Evolutionary conservation across 441 rosid species (phyloP).

Genomic region (Kokia cookei): DNA sequence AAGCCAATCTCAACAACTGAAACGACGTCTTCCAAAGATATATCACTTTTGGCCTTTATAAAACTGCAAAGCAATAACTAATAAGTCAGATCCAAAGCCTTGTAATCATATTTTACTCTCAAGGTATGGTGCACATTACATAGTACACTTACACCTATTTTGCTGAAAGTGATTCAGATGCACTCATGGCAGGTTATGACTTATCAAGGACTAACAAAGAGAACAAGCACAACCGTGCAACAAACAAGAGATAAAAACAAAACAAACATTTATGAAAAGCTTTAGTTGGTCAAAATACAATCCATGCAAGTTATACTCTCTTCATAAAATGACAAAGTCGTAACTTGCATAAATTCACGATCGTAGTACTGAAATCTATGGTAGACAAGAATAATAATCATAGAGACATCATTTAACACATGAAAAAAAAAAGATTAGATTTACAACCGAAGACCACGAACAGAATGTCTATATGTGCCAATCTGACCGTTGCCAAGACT

Average conservation of each 20-base stretch:
- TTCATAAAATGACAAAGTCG: neutral
- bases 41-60: constrained; percentile 88
- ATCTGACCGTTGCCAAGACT: neutral
- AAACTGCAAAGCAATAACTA: constrained; percentile 42
- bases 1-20: constrained; percentile 65
- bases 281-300: neutral
- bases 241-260: constrained; percentile 1
- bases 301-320: neutral
- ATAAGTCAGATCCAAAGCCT: constrained; percentile 8
- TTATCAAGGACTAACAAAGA: neutral
- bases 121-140: neutral
- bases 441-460: neutral
- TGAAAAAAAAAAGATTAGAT: neutral
- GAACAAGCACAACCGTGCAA: neutral
- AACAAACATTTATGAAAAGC: neutral
- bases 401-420: neutral
- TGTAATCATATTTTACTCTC: neutral
- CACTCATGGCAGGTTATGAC: neutral
- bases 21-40: constrained; percentile 70
- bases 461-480: neutral
- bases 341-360: neutral
- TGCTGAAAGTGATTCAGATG: neutral
- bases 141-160: neutral
- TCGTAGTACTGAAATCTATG: neutral
- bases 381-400: neutral